phyloP scores from a whole-genome alignment of 2,329 filamentous ascomycete genomes.

The Zasmidium angulare region DNA sequence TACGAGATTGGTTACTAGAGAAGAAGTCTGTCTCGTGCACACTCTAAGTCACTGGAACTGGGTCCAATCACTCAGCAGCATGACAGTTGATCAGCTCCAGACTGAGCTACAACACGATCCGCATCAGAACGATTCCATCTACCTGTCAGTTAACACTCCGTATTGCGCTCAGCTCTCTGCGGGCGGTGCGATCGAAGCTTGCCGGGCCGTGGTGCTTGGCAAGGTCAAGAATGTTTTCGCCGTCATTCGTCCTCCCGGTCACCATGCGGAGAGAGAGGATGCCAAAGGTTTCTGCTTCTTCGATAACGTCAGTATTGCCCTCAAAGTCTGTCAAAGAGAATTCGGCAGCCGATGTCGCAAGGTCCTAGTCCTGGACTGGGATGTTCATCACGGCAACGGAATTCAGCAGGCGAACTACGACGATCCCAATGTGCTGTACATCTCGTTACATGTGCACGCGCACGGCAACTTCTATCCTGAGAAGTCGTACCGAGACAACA shows the following conservation, averaged over 20 bases:
- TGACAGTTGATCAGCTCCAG: conserved; percentile 25
- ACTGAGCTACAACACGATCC: conserved; percentile 64
- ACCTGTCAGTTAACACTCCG: conserved; percentile 39
- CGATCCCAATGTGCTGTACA: conserved; percentile 91
- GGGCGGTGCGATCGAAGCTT: conserved; percentile 93
- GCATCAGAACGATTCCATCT: conserved; percentile 46
- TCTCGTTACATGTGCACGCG: conserved; percentile 87
- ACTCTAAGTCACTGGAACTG: conserved; percentile 74
- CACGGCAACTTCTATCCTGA: conserved; percentile 82
- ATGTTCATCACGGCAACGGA: conserved; percentile 80
- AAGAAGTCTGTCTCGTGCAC: conserved; percentile 81
- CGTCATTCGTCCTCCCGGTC: conserved; percentile 89
- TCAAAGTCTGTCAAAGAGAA: conserved; percentile 79
- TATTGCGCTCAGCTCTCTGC: conserved; percentile 80
- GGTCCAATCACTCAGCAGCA: conserved; percentile 61
- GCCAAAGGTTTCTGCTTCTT: conserved; percentile 97
- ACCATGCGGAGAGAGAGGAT: conserved; percentile 84
- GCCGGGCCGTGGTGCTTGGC: conserved; percentile 80
- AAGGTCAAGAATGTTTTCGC: conserved; percentile 93
- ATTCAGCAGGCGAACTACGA: conserved; percentile 95
- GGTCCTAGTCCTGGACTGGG: conserved; percentile 89
- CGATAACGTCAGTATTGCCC: conserved; percentile 93
- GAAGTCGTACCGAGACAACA: conserved; percentile 56
- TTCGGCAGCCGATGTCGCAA: conserved; percentile 80
- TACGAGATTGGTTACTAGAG: conserved; percentile 71